These are phyloP conservation scores for Pythium coloratum DNA, from an alignment of 352 stramenopile genomes.

Conservation along the genomic window DNA sequence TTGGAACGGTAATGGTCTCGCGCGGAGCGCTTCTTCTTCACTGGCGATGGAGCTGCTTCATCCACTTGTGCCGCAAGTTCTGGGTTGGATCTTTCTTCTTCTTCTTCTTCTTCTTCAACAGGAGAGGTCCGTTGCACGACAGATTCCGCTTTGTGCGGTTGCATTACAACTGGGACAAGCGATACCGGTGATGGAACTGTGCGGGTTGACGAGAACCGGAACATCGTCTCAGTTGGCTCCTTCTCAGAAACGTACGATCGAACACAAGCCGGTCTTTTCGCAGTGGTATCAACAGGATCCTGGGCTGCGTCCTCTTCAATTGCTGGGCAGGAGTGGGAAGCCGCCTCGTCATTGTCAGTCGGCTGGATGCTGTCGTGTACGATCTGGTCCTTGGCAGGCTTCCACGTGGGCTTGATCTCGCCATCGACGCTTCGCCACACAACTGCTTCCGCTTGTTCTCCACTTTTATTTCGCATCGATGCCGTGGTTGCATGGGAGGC, in stretches of 20 bases:
- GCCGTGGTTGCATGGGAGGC: background rate
- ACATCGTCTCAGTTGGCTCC: background rate
- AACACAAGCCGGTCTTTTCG: background rate
- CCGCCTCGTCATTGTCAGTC: background rate
- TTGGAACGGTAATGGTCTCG: slow-evolving; percentile 43
- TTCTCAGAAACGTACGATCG: background rate
- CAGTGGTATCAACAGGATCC: background rate
- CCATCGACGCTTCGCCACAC: background rate
- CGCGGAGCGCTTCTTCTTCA: slow-evolving; percentile 20
- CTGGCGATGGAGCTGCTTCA: background rate
- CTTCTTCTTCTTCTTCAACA: background rate
- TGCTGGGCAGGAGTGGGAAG: background rate
- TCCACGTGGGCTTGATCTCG: background rate
- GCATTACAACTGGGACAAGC: background rate
- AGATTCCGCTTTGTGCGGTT: background rate
- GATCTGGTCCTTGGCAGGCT: background rate
- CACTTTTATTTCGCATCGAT: background rate
- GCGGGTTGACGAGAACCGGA: slow-evolving; percentile 10
- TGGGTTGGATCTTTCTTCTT: background rate
- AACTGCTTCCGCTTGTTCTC: background rate
- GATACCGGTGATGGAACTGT: background rate
- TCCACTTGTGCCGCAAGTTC: background rate
- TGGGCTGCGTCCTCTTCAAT: background rate
- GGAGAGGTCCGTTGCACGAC: background rate
- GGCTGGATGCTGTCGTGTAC: background rate